Evolutionary conservation across 1,139 yeast genomes (phyloP).

Genomic region (Chernovozyma aurita): DNA sequence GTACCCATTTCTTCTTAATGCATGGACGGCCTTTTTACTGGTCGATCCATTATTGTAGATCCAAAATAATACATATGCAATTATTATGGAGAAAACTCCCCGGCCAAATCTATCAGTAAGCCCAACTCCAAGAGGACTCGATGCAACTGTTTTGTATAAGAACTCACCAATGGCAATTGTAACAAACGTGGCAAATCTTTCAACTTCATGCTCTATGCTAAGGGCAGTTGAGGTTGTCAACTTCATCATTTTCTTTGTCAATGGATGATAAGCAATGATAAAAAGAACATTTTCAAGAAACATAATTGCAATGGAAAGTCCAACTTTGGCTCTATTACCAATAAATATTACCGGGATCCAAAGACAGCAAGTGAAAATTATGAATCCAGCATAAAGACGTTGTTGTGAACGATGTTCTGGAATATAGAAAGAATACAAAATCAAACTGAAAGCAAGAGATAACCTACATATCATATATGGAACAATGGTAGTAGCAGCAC

Average conservation of each 20-base stretch:
- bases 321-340: conserved; percentile 42
- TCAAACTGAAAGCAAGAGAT: conserved; percentile 30
- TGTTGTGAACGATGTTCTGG: conserved; percentile 53
- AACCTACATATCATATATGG: conserved; percentile 47
- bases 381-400: conserved; percentile 33
- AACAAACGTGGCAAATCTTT: conserved; percentile 53
- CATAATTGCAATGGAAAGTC: conserved; percentile 39
- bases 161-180: conserved; percentile 68
- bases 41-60: conserved; percentile 56
- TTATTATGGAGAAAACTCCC: conserved; percentile 46
- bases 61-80: conserved; percentile 51
- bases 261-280: conserved; percentile 41
- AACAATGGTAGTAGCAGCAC: conserved; percentile 41
- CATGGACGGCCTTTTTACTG: conserved; percentile 45
- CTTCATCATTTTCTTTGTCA: conserved; percentile 35
- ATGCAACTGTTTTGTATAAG: conserved; percentile 53
- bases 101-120: conserved; percentile 42
- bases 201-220: conserved; percentile 66
- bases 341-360: conserved; percentile 50
- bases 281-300: conserved; percentile 38
- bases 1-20: conserved; percentile 45
- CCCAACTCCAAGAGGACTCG: conserved; percentile 45
- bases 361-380: conserved; percentile 30
- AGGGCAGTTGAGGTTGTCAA: conserved; percentile 54
- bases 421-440: conserved; percentile 46